phyloP scores from a whole-genome alignment of 257 asterid species.

The Solanum tarijense region DNA sequence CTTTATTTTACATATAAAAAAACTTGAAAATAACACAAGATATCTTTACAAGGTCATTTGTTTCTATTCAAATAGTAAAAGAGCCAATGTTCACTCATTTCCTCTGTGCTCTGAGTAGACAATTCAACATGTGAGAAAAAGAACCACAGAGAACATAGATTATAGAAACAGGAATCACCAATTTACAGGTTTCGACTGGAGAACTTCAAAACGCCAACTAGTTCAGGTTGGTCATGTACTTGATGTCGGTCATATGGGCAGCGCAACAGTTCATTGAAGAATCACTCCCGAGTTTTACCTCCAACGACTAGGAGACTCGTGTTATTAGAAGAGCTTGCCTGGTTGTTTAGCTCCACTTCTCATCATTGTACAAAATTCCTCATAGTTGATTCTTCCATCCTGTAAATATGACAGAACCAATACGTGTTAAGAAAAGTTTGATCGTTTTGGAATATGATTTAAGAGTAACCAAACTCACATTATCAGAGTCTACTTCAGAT shows the following conservation, averaged over 20 bases:
- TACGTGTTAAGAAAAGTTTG: neutral
- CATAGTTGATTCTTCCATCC: constrained; percentile 83
- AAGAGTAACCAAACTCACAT: constrained; percentile 29
- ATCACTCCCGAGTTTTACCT: neutral
- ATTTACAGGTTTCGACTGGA: neutral
- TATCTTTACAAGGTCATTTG: neutral
- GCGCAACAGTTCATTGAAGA: neutral
- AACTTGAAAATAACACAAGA: neutral
- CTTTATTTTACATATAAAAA: neutral
- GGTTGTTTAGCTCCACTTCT: constrained; percentile 58
- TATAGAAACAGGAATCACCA: neutral
- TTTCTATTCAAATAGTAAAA: neutral
- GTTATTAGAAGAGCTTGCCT: constrained; percentile 31
- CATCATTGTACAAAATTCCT: constrained; percentile 83
- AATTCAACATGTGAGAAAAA: neutral
- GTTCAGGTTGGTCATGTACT: neutral
- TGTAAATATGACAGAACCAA: constrained; percentile 11
- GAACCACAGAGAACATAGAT: neutral
- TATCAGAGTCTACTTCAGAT: constrained; percentile 75
- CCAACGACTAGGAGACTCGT: neutral
- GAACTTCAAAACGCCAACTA: neutral
- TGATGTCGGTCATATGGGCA: neutral
- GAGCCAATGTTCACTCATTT: neutral
- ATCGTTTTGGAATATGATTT: neutral
- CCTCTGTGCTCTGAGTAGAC: neutral